Percentiles rank a stretch among this genome's conserved stretches.
phyloP scores from a whole-genome alignment of 768 basidiomycete species.

The Pholiota conissans region DNA sequence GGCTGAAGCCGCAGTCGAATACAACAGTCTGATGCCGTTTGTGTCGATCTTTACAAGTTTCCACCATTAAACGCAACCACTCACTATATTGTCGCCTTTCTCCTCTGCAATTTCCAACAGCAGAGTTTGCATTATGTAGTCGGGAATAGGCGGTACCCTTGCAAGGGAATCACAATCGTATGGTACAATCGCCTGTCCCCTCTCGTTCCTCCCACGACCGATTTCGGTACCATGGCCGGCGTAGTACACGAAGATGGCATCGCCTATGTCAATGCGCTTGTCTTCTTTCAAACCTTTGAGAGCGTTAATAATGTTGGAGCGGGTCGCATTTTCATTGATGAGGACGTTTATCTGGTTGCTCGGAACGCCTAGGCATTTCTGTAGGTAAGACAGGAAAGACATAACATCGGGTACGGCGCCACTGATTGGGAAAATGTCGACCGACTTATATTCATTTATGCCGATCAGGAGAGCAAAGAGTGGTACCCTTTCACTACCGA shows the following conservation, averaged over 20 bases:
- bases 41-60: background rate
- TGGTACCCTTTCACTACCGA: too few species aligned
- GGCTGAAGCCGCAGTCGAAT: background rate
- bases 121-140: conserved; percentile 3
- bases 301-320: conserved; percentile 6
- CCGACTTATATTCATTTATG: background rate
- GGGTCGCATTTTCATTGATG: conserved; percentile 4
- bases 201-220: background rate
- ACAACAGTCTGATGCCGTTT: background rate
- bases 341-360: conserved; percentile 2
- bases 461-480: background rate
- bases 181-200: conserved; percentile 5
- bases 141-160: conserved; percentile 3
- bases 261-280: background rate
- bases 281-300: background rate
- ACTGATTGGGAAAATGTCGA: background rate
- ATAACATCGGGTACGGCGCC: conserved; percentile 8
- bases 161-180: background rate
- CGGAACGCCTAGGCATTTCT: background rate
- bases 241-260: conserved; percentile 13
- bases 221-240: conserved; percentile 12
- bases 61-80: background rate
- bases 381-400: background rate
- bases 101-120: conserved; percentile 5
- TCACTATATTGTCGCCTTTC: conserved; percentile 12